Evolutionary conservation across 441 rosid species (phyloP), one percentile per base, ranked within the genome.

Genomic region (Rhodomyrtus psidioides): DNA sequence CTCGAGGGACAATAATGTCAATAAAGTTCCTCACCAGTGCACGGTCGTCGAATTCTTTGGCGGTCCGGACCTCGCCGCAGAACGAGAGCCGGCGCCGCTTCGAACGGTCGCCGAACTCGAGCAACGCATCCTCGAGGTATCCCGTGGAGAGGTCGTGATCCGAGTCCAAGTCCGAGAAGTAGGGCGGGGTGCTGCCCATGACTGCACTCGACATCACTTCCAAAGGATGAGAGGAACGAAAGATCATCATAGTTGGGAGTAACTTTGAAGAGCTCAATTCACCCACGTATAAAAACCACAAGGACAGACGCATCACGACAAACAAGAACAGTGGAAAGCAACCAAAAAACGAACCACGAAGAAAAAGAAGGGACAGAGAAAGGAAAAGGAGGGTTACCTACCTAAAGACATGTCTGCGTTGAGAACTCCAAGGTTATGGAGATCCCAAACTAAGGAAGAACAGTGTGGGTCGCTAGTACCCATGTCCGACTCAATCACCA

Each of bases 81-180:
- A 89, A 30, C 54, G 89, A 62, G 89, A 95, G 86, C 49, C 98
- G 94, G 83, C 95, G 89, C 76, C 96, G 91, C 91, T 95, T 96
- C 83, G 96, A 92, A 74, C 92, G 89, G 82, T 91, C 94, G 23
- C 88, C 90, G 56, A 91, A 94, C 88, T 94, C 95, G 6, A 94
- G 87, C 84, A 96, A 86, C 42, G 98, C 99, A 84, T 96, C 99
- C 88, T 96, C 95, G 23, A 96, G 92, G 83, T 96, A 96, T 51
- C 99, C 99, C 57, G 97, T 92, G 28, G 99, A 96, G 34, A 92
- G 89, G 86, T 87, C 84, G 21, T 55, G 53, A 30, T 92, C 95
- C 75, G 91, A 88, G 46, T 90, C 93, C 53, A 90, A 86, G 87
- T 94, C 85, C 13, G 91, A 90, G 89, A 92, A 89, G 53, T 88